Percentiles rank a stretch among this genome's conserved stretches.
Evolutionary conservation across 495 filamentous ascomycete species (phyloP).

Genomic region (Aspergillus indologenus): DNA sequence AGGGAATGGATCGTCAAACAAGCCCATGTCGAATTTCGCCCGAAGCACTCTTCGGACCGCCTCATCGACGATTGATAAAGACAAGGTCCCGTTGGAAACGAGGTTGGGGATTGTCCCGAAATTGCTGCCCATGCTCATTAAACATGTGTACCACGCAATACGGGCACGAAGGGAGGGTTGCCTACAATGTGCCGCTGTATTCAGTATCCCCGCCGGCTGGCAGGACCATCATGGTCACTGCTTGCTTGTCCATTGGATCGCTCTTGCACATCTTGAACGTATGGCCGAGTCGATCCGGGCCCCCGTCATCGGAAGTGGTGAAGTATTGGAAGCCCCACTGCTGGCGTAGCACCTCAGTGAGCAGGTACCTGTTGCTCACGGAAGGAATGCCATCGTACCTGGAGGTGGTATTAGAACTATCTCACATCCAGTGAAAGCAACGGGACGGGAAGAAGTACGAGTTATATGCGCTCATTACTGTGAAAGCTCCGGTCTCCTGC

Average conservation of each 20-base stretch:
- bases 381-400: slow-evolving; percentile 63
- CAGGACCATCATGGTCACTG: slow-evolving; percentile 54
- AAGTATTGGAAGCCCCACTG: slow-evolving; percentile 71
- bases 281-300: slow-evolving; percentile 60
- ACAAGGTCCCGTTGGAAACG: slow-evolving; percentile 54
- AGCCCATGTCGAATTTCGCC: slow-evolving; percentile 62
- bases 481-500: slow-evolving; percentile 61
- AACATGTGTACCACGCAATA: neutral
- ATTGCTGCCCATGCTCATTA: slow-evolving; percentile 38
- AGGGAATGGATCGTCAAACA: slow-evolving; percentile 65
- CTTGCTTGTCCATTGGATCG: slow-evolving; percentile 56
- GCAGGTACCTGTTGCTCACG: slow-evolving; percentile 56
- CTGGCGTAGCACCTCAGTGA: slow-evolving; percentile 64
- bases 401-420: neutral
- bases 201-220: slow-evolving; percentile 68
- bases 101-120: slow-evolving; percentile 62
- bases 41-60: slow-evolving; percentile 60
- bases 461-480: slow-evolving; percentile 66
- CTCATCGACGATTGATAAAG: slow-evolving; percentile 53
- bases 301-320: slow-evolving; percentile 59
- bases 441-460: slow-evolving; percentile 32
- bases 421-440: neutral
- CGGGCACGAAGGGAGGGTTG: neutral
- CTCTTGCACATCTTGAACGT: slow-evolving; percentile 59
- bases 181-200: slow-evolving; percentile 63